These are phyloP conservation scores for Dactylellina sp. DNA, from an alignment of 2,329 filamentous ascomycete genomes.

Conservation along the genomic window DNA sequence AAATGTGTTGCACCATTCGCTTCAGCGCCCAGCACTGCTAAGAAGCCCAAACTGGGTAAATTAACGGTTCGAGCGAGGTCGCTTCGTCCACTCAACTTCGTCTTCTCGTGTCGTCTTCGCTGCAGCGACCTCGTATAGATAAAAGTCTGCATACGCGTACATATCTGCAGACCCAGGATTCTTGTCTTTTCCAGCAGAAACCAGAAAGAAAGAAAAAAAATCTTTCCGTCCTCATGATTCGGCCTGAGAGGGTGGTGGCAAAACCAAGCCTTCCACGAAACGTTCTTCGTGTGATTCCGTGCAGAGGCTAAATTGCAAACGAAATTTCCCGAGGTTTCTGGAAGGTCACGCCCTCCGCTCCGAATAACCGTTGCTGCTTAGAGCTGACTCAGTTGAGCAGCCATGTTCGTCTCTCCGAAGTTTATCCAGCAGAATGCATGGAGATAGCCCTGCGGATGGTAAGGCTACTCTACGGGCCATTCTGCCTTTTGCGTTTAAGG, in stretches of 20 bases:
- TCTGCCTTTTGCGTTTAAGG: not conserved
- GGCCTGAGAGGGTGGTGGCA: conserved; percentile 29
- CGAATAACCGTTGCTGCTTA: conserved; percentile 31
- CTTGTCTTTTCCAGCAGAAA: conserved; percentile 1
- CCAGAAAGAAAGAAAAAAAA: conserved; percentile 16
- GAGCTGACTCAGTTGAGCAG: conserved; percentile 11
- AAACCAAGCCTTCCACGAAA: conserved; percentile 41
- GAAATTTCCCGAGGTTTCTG: conserved; percentile 56
- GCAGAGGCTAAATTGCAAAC: conserved; percentile 56
- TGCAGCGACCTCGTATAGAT: conserved; percentile 29
- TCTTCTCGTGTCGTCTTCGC: too few relatives aligned
- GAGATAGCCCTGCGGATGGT: conserved; percentile 28
- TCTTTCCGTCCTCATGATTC: conserved; percentile 50
- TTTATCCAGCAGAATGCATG: conserved; percentile 46
- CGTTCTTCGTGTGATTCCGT: conserved; percentile 56
- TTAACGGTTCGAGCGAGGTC: too few relatives aligned
- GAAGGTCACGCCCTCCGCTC: conserved; percentile 49
- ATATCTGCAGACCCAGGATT: conserved; percentile 6
- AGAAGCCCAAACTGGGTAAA: too few relatives aligned
- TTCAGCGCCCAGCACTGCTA: too few relatives aligned
- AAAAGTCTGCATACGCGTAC: conserved; percentile 39
- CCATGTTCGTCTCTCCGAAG: conserved; percentile 46
- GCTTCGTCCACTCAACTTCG: conserved; percentile 11
- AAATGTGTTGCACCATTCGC: too few relatives aligned
- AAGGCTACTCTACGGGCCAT: not conserved